phyloP scores from a whole-genome alignment of 257 asterid species.

The Forsythia viridissima region DNA sequence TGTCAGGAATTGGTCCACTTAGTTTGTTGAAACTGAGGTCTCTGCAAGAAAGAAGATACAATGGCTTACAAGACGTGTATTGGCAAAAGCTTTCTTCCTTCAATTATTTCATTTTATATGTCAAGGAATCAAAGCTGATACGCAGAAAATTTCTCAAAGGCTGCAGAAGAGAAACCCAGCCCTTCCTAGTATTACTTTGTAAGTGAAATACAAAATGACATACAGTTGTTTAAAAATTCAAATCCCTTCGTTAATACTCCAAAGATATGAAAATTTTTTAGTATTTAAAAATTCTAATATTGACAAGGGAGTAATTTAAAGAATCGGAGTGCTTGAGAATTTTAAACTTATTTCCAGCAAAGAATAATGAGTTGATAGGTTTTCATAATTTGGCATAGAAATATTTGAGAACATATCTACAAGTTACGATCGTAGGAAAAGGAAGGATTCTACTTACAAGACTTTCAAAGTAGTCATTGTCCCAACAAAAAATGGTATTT shows the following conservation, averaged over 20 bases:
- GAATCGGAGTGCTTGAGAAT: too few relatives aligned
- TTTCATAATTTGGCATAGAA: not conserved
- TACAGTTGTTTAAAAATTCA: too few relatives aligned
- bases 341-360: not conserved
- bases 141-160: not conserved
- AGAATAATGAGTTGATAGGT: not conserved
- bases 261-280: not conserved
- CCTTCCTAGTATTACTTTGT: not conserved
- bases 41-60: slow-evolving; percentile 38
- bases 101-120: not conserved
- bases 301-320: not conserved
- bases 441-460: slow-evolving; percentile 48
- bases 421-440: not conserved
- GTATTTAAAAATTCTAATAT: not conserved
- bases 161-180: not conserved
- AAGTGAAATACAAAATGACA: too few relatives aligned
- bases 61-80: not conserved
- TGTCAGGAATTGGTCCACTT: slow-evolving; percentile 57
- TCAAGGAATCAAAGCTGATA: not conserved
- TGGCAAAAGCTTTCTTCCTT: not conserved
- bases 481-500: slow-evolving; percentile 49
- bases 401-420: not conserved
- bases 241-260: not conserved
- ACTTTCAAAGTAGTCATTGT: slow-evolving; percentile 31
- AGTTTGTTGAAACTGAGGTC: slow-evolving; percentile 76